Percentiles rank a stretch among this genome's conserved stretches.
These are phyloP conservation scores for Sanghuangporus sanghuang DNA, from an alignment of 1,284 basidiomycete genomes.

Conservation along the genomic window DNA sequence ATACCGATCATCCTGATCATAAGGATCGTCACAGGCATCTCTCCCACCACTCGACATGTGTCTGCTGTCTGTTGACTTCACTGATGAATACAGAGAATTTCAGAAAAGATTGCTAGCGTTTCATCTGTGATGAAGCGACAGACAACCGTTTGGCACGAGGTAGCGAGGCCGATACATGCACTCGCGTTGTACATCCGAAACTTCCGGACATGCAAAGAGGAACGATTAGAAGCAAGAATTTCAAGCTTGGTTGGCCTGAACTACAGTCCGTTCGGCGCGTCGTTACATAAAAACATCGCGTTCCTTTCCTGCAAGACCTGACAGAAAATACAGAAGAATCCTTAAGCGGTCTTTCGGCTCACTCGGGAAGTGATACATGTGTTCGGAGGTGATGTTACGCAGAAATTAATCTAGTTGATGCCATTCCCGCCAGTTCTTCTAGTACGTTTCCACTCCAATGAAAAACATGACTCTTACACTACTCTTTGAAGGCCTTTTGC, in stretches of 20 bases:
- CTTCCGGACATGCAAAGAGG: background rate
- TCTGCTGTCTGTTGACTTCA: background rate
- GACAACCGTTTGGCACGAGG: background rate
- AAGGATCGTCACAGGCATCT: conserved; percentile 2
- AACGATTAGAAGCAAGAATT: background rate
- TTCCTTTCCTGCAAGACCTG: background rate
- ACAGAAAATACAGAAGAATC: background rate
- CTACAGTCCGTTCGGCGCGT: background rate
- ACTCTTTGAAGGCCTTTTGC: background rate
- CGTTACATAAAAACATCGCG: background rate
- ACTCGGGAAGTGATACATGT: background rate
- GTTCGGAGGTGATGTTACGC: background rate
- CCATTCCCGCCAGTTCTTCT: background rate
- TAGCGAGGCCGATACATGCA: background rate
- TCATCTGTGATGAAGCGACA: background rate
- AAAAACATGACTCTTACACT: background rate
- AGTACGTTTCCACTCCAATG: background rate
- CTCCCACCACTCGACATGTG: conserved; percentile 10
- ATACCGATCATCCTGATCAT: conserved; percentile 7
- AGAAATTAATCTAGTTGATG: background rate
- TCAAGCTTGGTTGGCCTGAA: background rate
- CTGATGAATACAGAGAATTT: conserved; percentile 1
- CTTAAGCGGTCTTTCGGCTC: background rate
- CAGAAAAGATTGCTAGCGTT: background rate
- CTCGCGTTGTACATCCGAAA: background rate